A percentile compares a stretch with the other conserved stretches of the same genome.
Evolutionary conservation across 495 filamentous ascomycete species (phyloP).

Genomic region (Baudoinia panamericana): DNA sequence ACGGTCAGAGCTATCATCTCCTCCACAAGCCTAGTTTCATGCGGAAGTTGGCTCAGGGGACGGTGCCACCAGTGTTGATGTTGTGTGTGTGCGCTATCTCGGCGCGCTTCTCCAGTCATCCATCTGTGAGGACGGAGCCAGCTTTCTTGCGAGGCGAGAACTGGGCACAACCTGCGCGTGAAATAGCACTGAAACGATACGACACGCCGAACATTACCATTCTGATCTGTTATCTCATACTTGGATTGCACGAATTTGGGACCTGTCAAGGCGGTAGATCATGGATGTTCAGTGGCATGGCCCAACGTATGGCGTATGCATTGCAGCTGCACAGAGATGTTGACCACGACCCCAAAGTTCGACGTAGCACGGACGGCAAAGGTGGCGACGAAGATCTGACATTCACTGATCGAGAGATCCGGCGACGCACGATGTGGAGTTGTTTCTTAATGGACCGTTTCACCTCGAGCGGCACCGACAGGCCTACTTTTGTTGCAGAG

Average conservation of each 20-base stretch:
- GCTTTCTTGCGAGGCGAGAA: slow-evolving; percentile 83
- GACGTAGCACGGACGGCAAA: slow-evolving; percentile 35
- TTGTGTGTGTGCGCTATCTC: slow-evolving; percentile 87
- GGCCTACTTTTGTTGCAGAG: slow-evolving; percentile 84
- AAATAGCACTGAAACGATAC: slow-evolving; percentile 72
- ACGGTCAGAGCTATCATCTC: slow-evolving; percentile 90
- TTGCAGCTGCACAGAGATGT: slow-evolving; percentile 87
- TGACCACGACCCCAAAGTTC: slow-evolving; percentile 62
- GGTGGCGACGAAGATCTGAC: slow-evolving; percentile 48
- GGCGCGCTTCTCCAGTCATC: slow-evolving; percentile 90
- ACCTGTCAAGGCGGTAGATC: slow-evolving; percentile 88
- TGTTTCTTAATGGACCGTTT: slow-evolving; percentile 96
- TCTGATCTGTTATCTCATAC: slow-evolving; percentile 70
- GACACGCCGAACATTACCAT: slow-evolving; percentile 95
- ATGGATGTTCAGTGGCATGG: slow-evolving; percentile 91
- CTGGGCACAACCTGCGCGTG: slow-evolving; percentile 73
- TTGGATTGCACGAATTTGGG: slow-evolving; percentile 90
- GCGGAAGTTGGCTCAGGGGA: slow-evolving; percentile 51
- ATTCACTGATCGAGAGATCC: slow-evolving; percentile 84
- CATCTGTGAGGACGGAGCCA: slow-evolving; percentile 66
- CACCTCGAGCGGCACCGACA: slow-evolving; percentile 88
- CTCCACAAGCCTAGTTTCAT: slow-evolving; percentile 96
- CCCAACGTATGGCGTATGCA: slow-evolving; percentile 92
- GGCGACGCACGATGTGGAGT: slow-evolving; percentile 92
- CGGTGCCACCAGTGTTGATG: slow-evolving; percentile 71